phyloP scores from a whole-genome alignment of 2,329 filamentous ascomycete genomes.

The Colletotrichum filicis region DNA sequence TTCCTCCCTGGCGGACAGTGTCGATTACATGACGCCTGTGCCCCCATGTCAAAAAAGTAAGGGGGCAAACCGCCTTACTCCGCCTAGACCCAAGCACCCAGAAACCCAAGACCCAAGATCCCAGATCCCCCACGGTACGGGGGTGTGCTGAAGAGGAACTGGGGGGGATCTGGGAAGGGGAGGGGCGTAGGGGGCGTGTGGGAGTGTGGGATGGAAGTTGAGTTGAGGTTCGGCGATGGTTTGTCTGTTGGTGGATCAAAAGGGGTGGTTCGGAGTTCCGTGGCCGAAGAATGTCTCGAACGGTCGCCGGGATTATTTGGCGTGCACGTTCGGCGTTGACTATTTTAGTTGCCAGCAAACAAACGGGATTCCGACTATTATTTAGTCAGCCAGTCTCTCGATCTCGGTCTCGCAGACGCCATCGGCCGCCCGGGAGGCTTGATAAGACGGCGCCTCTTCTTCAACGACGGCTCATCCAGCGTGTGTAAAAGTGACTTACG shows the following conservation, averaged over 20 bases:
- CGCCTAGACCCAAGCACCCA: neutral
- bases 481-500: slow-evolving; percentile 11
- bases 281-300: slow-evolving; percentile 30
- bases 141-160: neutral
- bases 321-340: slow-evolving; percentile 27
- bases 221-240: slow-evolving; percentile 24
- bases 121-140: slow-evolving; percentile 5
- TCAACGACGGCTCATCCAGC: slow-evolving; percentile 22
- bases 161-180: neutral
- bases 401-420: slow-evolving; percentile 3
- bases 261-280: slow-evolving; percentile 31
- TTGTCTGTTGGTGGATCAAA: neutral
- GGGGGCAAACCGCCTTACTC: slow-evolving; percentile 13
- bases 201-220: neutral
- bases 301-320: slow-evolving; percentile 14
- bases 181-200: neutral
- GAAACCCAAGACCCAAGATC: too few species aligned
- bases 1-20: slow-evolving; percentile 19
- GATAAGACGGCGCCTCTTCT: slow-evolving; percentile 19
- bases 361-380: slow-evolving; percentile 12
- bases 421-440: slow-evolving; percentile 24
- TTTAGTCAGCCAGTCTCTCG: slow-evolving; percentile 9
- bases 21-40: slow-evolving; percentile 9
- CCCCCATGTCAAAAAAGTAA: slow-evolving; percentile 25
- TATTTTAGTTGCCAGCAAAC: slow-evolving; percentile 7